phyloP scores from a whole-genome alignment of 106 monocot genomes.

The Phalaenopsis equestris region DNA sequence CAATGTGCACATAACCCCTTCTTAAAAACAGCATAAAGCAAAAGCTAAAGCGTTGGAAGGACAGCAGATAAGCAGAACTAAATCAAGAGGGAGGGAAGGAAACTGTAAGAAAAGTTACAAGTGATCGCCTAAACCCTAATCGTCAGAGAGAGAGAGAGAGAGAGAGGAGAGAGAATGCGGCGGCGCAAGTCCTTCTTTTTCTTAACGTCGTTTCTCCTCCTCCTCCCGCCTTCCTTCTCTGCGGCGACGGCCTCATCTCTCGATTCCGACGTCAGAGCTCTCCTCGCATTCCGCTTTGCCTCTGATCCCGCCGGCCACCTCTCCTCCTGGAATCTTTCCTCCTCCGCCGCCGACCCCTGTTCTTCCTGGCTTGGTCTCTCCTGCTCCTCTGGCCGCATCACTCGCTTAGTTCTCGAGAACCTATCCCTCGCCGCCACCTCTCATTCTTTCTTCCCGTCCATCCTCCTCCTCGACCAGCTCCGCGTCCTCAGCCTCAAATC shows the following conservation, averaged over 20 bases:
- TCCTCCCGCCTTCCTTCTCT: background rate
- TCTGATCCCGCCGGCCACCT: constrained; percentile 19
- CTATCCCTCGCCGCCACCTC: constrained; percentile 35
- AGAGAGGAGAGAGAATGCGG: background rate
- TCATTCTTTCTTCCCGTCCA: constrained; percentile 16
- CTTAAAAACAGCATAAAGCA: too few species aligned
- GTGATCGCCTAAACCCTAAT: too few species aligned
- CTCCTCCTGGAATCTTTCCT: constrained; percentile 38
- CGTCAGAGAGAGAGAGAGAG: background rate
- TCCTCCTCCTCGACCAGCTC: constrained; percentile 37
- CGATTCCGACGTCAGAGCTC: constrained; percentile 16
- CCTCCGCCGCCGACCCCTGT: constrained; percentile 26
- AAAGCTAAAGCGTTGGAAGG: too few species aligned
- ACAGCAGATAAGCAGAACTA: too few species aligned
- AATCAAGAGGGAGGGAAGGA: too few species aligned
- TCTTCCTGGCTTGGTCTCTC: constrained; percentile 56
- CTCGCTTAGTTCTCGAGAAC: constrained; percentile 55
- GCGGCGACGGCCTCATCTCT: background rate
- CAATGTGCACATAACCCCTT: too few species aligned
- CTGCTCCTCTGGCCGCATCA: constrained; percentile 43
- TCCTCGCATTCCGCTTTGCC: constrained; percentile 29
- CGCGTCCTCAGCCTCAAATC: constrained; percentile 66
- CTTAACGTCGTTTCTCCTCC: background rate
- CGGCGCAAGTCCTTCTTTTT: background rate
- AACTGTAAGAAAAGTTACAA: too few species aligned